Base-by-base conservation (phyloP, 441 rosid genomes). In the Gossypium trilobum region DNA sequence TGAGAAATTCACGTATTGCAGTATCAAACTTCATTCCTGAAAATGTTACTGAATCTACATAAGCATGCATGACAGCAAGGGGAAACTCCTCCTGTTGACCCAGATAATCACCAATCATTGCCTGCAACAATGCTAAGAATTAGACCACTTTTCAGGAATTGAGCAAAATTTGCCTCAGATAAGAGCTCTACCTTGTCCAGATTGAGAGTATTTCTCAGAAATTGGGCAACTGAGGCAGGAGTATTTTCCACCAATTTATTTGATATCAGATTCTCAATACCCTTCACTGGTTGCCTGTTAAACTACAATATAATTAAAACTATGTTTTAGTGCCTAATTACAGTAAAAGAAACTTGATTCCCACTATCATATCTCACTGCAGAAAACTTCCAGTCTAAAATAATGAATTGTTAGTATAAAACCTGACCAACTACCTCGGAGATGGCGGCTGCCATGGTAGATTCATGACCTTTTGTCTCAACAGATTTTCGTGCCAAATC, bases 41-140 rank as follows among this genome's bases (percentile, higher is more conserved):
- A 85, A 95, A 91, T 61, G 84, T 85, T 87, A 93, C 89, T 42
- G 95, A 90, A 81, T 95, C 98, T 71, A 93, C 94, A 85, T 85
- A 95, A 75, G 94, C 93, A 77, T 95, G 98, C 99, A 95, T 95
- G 78, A 95, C 99, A 75, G 97, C 89, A 77, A 95, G 91, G 60
- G 99, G 94, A 85, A 93, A 95, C 80, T 93, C 97, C 81, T 95
- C 97, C 19, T 89, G 95, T 78, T 90, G 99, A 78, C 99, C 99
- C 81, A 95, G 79, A 80, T 91, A 95, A 78, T 95, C 99, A 64
- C 99, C 99, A 54, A 91, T 86, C 95, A 91, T 89, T 59, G 87
- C 95, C 99, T 95, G 92, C 80, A 85, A 82, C 81, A 68, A 51
- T 20, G 39, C 78, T 77, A 72, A 73, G 80, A 50, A 78, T 89